Evolutionary conservation across 2,329 filamentous ascomycete genomes (phyloP).

Genomic region (Cucurbitaria berberidis): DNA sequence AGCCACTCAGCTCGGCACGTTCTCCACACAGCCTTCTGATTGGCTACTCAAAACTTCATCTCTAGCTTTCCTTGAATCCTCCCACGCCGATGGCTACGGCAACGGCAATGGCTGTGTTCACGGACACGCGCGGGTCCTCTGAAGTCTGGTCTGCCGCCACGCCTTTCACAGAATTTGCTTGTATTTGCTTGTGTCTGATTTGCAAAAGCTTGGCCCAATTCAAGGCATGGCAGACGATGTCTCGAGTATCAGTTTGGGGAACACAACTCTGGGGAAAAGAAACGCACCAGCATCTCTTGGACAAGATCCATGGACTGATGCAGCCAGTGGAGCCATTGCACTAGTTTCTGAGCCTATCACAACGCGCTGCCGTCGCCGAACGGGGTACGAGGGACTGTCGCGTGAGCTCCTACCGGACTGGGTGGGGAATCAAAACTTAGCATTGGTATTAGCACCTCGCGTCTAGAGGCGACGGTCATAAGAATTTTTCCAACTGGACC

Average conservation of each 20-base stretch:
- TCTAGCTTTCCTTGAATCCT: constrained; percentile 6
- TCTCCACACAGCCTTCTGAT: constrained; percentile 11
- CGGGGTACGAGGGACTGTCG: constrained; percentile 17
- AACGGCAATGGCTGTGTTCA: constrained; percentile 6
- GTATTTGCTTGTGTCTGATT: constrained; percentile 24
- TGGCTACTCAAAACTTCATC: constrained; percentile 17
- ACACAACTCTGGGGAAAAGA: constrained; percentile 13
- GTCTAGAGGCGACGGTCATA: constrained; percentile 25
- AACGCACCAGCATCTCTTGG: not conserved
- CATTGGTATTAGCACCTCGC: constrained; percentile 14
- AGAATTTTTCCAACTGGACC: constrained; percentile 27
- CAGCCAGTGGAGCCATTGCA: constrained; percentile 5
- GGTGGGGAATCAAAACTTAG: constrained; percentile 22
- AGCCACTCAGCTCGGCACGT: constrained; percentile 20
- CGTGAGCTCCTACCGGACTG: constrained; percentile 20
- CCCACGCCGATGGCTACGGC: constrained; percentile 5
- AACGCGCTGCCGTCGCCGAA: constrained; percentile 3
- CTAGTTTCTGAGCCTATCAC: constrained; percentile 10
- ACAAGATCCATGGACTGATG: constrained; percentile 2
- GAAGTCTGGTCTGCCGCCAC: constrained; percentile 6
- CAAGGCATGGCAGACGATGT: not conserved
- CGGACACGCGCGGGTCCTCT: constrained; percentile 1
- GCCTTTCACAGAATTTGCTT: constrained; percentile 13
- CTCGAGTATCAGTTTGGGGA: not conserved
- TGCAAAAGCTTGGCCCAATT: constrained; percentile 18